These are phyloP conservation scores for Syzygium aromaticum DNA, from an alignment of 345 rosid genomes.

Conservation along the genomic window DNA sequence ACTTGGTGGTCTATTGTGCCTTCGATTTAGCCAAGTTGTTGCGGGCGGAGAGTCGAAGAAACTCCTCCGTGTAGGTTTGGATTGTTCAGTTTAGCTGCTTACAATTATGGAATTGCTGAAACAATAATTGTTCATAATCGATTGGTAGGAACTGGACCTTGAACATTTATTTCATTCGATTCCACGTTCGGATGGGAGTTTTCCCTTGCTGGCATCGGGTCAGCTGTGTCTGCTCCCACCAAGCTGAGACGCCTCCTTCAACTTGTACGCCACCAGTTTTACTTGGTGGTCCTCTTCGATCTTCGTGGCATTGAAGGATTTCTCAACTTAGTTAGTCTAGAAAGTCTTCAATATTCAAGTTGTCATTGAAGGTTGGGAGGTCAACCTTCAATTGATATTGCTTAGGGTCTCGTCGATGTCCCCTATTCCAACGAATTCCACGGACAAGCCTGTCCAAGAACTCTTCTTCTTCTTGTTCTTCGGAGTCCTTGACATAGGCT, in stretches of 20 bases:
- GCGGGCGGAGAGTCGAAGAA: background rate
- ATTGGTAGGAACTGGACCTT: background rate
- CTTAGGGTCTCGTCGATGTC: background rate
- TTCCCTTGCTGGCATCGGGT: background rate
- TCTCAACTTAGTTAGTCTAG: background rate
- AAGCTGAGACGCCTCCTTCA: background rate
- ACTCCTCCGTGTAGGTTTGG: background rate
- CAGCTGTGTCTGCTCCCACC: background rate
- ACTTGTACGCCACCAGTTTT: background rate
- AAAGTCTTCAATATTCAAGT: background rate
- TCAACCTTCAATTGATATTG: background rate
- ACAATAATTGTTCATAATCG: slow-evolving; percentile 2
- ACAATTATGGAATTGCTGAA: background rate
- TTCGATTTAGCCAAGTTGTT: background rate
- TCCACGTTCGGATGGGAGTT: background rate
- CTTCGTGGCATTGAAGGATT: background rate
- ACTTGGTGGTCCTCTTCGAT: background rate
- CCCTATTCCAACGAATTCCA: background rate
- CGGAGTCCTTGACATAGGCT: background rate
- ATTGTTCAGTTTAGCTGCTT: background rate
- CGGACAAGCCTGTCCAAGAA: accelerated
- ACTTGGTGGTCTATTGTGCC: background rate
- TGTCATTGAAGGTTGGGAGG: background rate
- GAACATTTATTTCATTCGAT: background rate
- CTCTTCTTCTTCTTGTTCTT: background rate